Conservation (phyloP, 441 rosid species). For the Arabidopsis hybrid region DNA sequence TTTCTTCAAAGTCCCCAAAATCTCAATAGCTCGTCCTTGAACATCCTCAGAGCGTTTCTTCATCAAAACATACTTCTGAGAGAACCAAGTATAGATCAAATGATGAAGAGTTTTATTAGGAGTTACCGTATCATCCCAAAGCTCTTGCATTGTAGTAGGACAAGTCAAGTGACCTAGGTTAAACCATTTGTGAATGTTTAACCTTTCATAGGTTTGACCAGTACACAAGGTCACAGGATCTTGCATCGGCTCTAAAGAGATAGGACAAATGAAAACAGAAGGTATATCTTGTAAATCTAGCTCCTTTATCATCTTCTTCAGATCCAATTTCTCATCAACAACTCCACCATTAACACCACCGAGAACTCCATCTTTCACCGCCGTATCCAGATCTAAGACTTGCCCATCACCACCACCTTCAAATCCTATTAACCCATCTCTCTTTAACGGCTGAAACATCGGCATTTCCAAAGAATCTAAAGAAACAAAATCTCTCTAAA, state of each 20-base stretch:
- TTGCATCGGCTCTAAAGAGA: constrained; percentile 91
- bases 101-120: constrained; percentile 88
- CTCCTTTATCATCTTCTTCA: constrained; percentile 81
- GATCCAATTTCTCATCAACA: constrained; percentile 71
- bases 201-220: constrained; percentile 92
- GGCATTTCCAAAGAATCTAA: constrained; percentile 46
- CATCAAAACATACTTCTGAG: constrained; percentile 79
- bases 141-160: constrained; percentile 98
- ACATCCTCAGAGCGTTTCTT: constrained; percentile 89
- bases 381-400: constrained; percentile 84
- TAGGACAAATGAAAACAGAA: constrained; percentile 90
- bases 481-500: not conserved
- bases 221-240: constrained; percentile 95
- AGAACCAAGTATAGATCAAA: constrained; percentile 82
- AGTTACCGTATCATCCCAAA: constrained; percentile 86
- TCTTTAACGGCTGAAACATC: constrained; percentile 59
- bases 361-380: constrained; percentile 82
- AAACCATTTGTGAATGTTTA: constrained; percentile 90
- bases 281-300: constrained; percentile 66
- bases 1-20: constrained; percentile 71
- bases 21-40: constrained; percentile 74
- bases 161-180: constrained; percentile 81
- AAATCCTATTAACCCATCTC: constrained; percentile 49
- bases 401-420: constrained; percentile 68
- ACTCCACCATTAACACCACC: constrained; percentile 54